Evolutionary conservation across 1,284 basidiomycete species (phyloP).

Genomic region (Phellopilus nigrolimitatus): DNA sequence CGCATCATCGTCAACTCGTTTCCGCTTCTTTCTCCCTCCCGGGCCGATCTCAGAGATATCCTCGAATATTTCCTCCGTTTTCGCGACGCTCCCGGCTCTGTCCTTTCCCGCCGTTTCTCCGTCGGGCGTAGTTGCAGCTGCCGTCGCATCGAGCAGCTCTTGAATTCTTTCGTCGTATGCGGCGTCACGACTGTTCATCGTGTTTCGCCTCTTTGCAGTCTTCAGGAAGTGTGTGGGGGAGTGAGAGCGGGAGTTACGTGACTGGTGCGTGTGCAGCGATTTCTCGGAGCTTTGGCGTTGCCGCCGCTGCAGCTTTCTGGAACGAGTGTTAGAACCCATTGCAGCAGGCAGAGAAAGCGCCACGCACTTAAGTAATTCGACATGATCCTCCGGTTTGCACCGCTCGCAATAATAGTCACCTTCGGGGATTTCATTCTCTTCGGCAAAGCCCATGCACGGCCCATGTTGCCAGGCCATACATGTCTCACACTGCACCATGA

Average conservation of each 20-base stretch:
- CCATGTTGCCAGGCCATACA: constrained; percentile 99
- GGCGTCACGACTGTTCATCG: constrained; percentile 96
- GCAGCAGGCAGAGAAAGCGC: constrained; percentile 17
- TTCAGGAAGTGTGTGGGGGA: constrained; percentile 59
- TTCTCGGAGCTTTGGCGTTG: constrained; percentile 60
- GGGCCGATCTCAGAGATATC: constrained; percentile 29
- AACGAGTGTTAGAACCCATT: constrained; percentile 20
- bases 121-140: constrained; percentile 51
- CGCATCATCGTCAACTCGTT: constrained; percentile 66
- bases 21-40: constrained; percentile 55
- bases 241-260: constrained; percentile 69
- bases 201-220: constrained; percentile 82
- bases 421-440: constrained; percentile 77
- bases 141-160: constrained; percentile 67
- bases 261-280: constrained; percentile 39
- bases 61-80: constrained; percentile 43
- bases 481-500: constrained; percentile 97
- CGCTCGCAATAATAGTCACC: constrained; percentile 91
- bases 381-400: constrained; percentile 86
- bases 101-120: constrained; percentile 27
- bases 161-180: constrained; percentile 86
- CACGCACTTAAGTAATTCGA: constrained; percentile 69
- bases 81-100: constrained; percentile 33
- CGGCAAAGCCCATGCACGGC: constrained; percentile 90
- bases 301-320: constrained; percentile 58